Evolutionary conservation across 2,329 filamentous ascomycete species (phyloP), one percentile per base, ranked within the genome.

Genomic region (Waltergamsia citrina): DNA sequence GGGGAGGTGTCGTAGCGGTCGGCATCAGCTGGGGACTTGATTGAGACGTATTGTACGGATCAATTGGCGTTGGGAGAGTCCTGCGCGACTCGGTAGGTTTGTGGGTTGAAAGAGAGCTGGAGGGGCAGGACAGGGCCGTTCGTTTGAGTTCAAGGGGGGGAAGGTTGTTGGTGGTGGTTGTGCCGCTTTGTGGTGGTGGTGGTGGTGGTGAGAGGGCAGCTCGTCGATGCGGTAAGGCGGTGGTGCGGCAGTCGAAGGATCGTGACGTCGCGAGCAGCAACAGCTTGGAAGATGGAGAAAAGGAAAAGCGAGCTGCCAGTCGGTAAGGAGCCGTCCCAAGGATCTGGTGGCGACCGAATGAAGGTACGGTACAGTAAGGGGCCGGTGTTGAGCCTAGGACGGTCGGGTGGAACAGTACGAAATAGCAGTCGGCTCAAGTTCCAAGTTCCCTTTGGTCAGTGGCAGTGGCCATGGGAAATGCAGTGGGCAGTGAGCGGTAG

Each of bases 1-100:
- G 52, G 44, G 44, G 51, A 49, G 43, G 42, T 48, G 47, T 43
- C 42, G 42, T 35, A 35, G 45, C 46, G 55, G 50, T 53, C 55
- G 52, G 54, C 56, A 59, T 59, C 55, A 59, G 56, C 36, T 32
- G 36, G 24, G 24, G 21, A 12, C 7, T 21, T 29, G 7, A 12
- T 22, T 11, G 21, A 27, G 28, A 14, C 9, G 16, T 4, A 12
- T 4, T 6, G 18, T 11, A 11, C 17, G 28, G 15, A 25, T 16
- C 12, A 33, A 24, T 23, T 23, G 31, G 25, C 8, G 15, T 24
- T 21, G 26, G 21, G 31, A 17, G 22, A 15, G 29, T 18, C 29
- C 12, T n/a, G 29, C 29, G 17, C 29, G 15, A 20, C 7, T 7
- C 17, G 15, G n/a, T 12, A n/a, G 7, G 19, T 33, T 26, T 18